A percentile compares a stretch with the other conserved stretches of the same genome.
These are phyloP conservation scores for Fusarium musae DNA, from an alignment of 2,329 filamentous ascomycete species.

Conservation along the genomic window DNA sequence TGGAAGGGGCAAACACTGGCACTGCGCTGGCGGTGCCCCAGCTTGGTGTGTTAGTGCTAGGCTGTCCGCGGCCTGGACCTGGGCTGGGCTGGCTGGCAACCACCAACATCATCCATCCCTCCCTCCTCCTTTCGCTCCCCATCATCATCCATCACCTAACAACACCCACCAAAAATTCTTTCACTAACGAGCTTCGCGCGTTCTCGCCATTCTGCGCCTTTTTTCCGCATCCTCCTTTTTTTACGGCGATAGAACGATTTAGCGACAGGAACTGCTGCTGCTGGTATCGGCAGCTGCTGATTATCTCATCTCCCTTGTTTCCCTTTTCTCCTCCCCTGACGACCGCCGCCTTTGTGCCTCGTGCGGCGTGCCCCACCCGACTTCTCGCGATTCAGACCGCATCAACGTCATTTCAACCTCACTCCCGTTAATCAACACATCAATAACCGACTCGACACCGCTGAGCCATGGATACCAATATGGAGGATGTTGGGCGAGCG, in stretches of 20 bases:
- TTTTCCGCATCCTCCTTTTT: background rate
- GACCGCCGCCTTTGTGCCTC: conserved; percentile 44
- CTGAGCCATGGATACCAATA: conserved; percentile 88
- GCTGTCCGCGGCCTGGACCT: background rate
- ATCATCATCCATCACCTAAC: conserved; percentile 40
- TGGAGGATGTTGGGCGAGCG: conserved; percentile 95
- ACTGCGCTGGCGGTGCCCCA: conserved; percentile 13
- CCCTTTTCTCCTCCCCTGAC: conserved; percentile 37
- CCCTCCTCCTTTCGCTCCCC: conserved; percentile 34
- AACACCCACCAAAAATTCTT: conserved; percentile 38
- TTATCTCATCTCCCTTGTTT: conserved; percentile 23
- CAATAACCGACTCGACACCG: conserved; percentile 4
- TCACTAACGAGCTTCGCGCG: conserved; percentile 24
- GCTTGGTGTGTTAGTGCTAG: conserved; percentile 1
- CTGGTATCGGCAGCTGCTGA: conserved; percentile 36
- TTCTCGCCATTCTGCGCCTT: background rate
- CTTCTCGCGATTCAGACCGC: conserved; percentile 46
- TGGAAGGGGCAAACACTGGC: conserved; percentile 18
- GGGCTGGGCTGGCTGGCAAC: conserved; percentile 23
- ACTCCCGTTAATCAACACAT: conserved; percentile 28
- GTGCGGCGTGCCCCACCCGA: conserved; percentile 42
- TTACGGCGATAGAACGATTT: conserved; percentile 30
- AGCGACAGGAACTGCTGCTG: conserved; percentile 31
- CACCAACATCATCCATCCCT: conserved; percentile 33
- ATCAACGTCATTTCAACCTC: conserved; percentile 43